Percentiles rank a stretch among this genome's conserved stretches.
Conservation (phyloP, 1,284 basidiomycete genomes). For the Puccinia novopanici region DNA sequence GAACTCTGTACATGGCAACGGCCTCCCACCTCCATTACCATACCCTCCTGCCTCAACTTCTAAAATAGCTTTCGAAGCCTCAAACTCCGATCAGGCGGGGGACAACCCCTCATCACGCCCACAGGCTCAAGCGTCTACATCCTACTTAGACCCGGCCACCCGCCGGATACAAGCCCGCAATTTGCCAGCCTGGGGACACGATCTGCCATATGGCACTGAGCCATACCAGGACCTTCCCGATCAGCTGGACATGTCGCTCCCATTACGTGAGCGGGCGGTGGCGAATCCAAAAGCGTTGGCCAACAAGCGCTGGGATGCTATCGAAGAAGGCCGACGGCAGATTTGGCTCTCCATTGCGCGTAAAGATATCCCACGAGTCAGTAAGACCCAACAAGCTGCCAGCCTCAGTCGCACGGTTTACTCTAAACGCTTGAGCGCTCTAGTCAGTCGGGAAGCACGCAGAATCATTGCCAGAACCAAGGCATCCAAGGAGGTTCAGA, state of each 20-base stretch:
- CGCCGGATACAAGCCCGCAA: constrained; percentile 27
- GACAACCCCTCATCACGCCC: background rate
- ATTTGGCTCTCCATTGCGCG: constrained; percentile 59
- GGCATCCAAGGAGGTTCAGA: constrained; percentile 81
- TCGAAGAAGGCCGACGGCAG: constrained; percentile 58
- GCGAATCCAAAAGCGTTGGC: constrained; percentile 49
- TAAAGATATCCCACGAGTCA: constrained; percentile 59
- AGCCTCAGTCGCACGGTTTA: constrained; percentile 63
- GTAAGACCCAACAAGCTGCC: constrained; percentile 57
- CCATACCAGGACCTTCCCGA: constrained; percentile 40
- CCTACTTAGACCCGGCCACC: constrained; percentile 20
- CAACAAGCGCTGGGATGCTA: constrained; percentile 51
- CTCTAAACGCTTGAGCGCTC: constrained; percentile 73
- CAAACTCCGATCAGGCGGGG: background rate
- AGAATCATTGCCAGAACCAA: constrained; percentile 78
- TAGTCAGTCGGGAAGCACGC: constrained; percentile 78
- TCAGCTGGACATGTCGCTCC: constrained; percentile 38
- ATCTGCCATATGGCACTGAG: constrained; percentile 47
- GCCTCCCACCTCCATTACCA: background rate
- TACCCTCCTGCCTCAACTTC: constrained; percentile 3
- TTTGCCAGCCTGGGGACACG: constrained; percentile 44
- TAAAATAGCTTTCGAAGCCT: constrained; percentile 5
- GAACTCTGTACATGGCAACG: background rate
- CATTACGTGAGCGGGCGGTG: constrained; percentile 33
- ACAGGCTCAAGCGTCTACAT: constrained; percentile 12